Conservation (phyloP, 768 basidiomycete species). For the Phylloporus sp. region DNA sequence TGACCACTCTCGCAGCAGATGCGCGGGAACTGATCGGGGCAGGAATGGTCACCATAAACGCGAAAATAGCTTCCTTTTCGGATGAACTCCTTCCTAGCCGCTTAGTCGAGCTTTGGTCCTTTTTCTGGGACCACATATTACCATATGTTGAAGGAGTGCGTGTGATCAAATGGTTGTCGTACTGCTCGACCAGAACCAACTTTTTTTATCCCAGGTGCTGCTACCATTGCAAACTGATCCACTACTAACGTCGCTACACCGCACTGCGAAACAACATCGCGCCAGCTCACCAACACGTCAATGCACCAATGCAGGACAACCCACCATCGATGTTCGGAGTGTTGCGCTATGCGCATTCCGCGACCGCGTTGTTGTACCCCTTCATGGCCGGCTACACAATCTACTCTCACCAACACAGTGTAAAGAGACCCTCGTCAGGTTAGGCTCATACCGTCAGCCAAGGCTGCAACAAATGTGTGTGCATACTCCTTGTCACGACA, state of each 20-base stretch:
- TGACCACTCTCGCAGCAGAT: slow-evolving; percentile 71
- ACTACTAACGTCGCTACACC: slow-evolving; percentile 63
- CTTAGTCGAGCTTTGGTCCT: slow-evolving; percentile 85
- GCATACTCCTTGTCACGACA: not conserved
- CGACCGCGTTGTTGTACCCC: slow-evolving; percentile 70
- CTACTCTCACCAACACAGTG: slow-evolving; percentile 50
- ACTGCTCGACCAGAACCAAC: slow-evolving; percentile 9
- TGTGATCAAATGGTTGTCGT: slow-evolving; percentile 5
- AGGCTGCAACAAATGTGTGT: slow-evolving; percentile 77
- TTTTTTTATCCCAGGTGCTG: slow-evolving; percentile 42
- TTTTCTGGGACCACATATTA: slow-evolving; percentile 88
- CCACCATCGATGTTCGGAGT: slow-evolving; percentile 73
- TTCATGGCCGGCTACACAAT: slow-evolving; percentile 49
- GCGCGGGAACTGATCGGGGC: slow-evolving; percentile 76
- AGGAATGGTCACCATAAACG: slow-evolving; percentile 90
- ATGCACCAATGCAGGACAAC: slow-evolving; percentile 37
- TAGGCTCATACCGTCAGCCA: slow-evolving; percentile 55
- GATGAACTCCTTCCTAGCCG: slow-evolving; percentile 73
- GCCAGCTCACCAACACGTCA: slow-evolving; percentile 49
- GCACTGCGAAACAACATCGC: slow-evolving; percentile 53
- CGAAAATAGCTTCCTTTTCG: slow-evolving; percentile 70
- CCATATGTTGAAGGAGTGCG: slow-evolving; percentile 84
- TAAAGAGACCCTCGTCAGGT: slow-evolving; percentile 54
- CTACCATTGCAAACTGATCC: slow-evolving; percentile 60
- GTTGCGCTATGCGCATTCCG: slow-evolving; percentile 78